Evolutionary conservation across 2,329 filamentous ascomycete species (phyloP).

Genomic region (Aspergillus sojae): DNA sequence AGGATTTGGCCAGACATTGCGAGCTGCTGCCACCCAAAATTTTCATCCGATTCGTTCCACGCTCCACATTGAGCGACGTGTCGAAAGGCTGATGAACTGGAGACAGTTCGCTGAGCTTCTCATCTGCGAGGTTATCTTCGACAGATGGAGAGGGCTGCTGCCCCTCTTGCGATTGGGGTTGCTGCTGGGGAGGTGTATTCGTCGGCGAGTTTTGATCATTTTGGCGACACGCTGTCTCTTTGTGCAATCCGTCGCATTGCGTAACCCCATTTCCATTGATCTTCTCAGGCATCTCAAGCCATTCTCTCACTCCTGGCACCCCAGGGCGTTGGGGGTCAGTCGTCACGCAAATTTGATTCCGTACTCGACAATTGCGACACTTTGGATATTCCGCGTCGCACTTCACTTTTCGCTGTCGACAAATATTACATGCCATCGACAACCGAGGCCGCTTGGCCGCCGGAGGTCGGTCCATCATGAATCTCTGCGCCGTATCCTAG

Average conservation of each 20-base stretch:
- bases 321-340: slow-evolving; percentile 28
- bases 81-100: slow-evolving; percentile 19
- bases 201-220: neutral
- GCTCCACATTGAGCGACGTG: slow-evolving; percentile 16
- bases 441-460: slow-evolving; percentile 17
- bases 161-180: neutral
- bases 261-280: neutral
- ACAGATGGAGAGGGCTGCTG: neutral
- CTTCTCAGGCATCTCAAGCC: slow-evolving; percentile 17
- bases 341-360: slow-evolving; percentile 26
- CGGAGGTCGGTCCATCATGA: slow-evolving; percentile 9
- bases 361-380: slow-evolving; percentile 30
- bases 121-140: neutral
- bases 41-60: slow-evolving; percentile 17
- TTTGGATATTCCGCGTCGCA: slow-evolving; percentile 32
- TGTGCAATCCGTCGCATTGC: neutral
- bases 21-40: slow-evolving; percentile 20
- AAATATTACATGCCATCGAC: slow-evolving; percentile 31
- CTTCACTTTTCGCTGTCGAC: slow-evolving; percentile 31
- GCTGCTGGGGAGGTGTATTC: neutral
- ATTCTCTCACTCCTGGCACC: slow-evolving; percentile 16
- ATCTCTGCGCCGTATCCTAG: neutral
- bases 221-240: neutral
- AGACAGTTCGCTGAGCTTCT: slow-evolving; percentile 6
- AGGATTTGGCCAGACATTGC: slow-evolving; percentile 19